Evolutionary conservation across 139 green algal genomes (phyloP), one percentile per base, ranked within the genome.

Genomic region (Tetraselmis striata): DNA sequence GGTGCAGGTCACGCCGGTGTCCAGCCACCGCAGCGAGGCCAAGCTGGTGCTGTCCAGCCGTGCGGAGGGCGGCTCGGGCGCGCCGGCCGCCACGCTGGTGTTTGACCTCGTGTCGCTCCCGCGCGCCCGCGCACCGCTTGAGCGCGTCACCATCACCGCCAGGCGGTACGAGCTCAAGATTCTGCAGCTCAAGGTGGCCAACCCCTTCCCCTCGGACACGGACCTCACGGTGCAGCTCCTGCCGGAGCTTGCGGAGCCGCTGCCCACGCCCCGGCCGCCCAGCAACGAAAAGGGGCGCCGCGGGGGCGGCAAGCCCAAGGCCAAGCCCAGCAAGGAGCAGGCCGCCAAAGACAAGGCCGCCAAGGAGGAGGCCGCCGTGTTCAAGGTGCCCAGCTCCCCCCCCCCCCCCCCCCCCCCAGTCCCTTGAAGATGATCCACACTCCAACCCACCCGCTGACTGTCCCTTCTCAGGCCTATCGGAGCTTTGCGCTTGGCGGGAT

Each of bases 141-240:
- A 90, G 76, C 81, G 80, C 0, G 77, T 94, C 29, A 81, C 83
- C 30, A 75, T 82, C 0, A 80, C 84, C n/a, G 85, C 84, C 1
- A 80, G 31, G 27, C 76, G 93, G 45, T 96, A 95, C 81, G 90
- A 95, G 79, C 79, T 95, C 76, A 82, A 89, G 59, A 78, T 85
- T 76, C 89, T 92, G 58, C 89, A 96, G 45, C 84, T 96, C 29
- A 77, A 87, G 67, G 77, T 94, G 0, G 78, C 76, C 11, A 96
- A 96, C 84, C 93, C 93, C 22, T 96, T 94, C 85, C 90, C 85
- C 78, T 89, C 86, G 77, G 88, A 96, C 58, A 92, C 94, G 31
- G 82, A 59, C 25, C 83, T 94, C 82, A 85, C 77, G 1, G 59
- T 94, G 75, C 18, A 81, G 83, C 78, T 32, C 31, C 78, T 91